phyloP scores from a whole-genome alignment of 2,329 filamentous ascomycete species.

The Fusarium sp. region DNA sequence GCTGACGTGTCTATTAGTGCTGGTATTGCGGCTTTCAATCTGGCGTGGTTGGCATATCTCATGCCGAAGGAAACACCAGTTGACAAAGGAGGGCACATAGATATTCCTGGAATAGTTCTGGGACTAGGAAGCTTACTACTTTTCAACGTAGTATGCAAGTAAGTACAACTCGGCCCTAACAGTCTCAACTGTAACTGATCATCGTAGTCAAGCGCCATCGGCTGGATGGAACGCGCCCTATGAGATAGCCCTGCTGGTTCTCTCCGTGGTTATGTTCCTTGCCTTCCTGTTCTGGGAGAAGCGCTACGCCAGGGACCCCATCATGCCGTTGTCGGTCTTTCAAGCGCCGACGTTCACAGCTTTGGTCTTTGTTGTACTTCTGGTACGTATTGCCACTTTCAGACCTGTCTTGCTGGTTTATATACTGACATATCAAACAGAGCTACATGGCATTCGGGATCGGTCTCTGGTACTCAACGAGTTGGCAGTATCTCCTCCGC shows the following conservation, averaged over 20 bases:
- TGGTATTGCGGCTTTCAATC: not conserved
- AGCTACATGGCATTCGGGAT: conserved; percentile 58
- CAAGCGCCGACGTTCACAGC: conserved; percentile 53
- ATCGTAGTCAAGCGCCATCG: conserved; percentile 49
- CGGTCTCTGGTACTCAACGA: conserved; percentile 57
- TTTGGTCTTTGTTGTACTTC: conserved; percentile 53
- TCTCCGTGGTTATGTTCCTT: conserved; percentile 43
- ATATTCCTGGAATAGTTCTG: conserved; percentile 31
- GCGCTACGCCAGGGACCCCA: conserved; percentile 49
- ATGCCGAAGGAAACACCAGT: conserved; percentile 32
- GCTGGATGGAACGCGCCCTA: conserved; percentile 55
- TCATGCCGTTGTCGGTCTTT: conserved; percentile 57
- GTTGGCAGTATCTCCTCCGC: conserved; percentile 55
- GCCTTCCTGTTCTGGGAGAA: conserved; percentile 54
- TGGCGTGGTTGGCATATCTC: conserved; percentile 1
- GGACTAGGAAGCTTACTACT: conserved; percentile 52
- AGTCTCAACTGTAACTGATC: accelerated
- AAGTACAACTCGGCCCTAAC: not conserved
- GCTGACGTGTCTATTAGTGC: not conserved
- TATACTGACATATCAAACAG: not conserved
- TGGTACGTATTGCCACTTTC: conserved; percentile 15
- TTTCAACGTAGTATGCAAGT: conserved; percentile 63
- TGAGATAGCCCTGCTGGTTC: conserved; percentile 50
- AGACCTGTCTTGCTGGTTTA: accelerated
- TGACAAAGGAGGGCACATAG: conserved; percentile 38